Base-by-base conservation (phyloP, 2,329 filamentous ascomycete species). In the Fusarium piperis region DNA sequence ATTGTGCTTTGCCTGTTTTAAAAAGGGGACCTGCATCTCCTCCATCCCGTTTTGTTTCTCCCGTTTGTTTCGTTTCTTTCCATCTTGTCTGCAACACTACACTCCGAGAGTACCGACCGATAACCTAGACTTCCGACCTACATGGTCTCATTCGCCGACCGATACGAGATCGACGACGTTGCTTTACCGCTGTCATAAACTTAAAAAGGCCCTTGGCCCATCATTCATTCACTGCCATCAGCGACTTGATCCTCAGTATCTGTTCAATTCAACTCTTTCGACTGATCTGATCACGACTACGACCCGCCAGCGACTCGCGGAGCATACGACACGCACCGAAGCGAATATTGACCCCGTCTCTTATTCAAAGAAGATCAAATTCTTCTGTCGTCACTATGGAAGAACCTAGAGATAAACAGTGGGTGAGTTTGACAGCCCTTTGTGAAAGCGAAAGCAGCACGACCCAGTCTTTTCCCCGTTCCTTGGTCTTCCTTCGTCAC, bases 321-420 rank as follows among this genome's bases (percentile, higher is more conserved):
- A 38, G 13, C 20, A 28, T 30, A 33, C n/a, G 35, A 30, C 23
- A 23, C 28, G 26, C 23, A 15, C 35, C 53, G 12, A 39, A 23
- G 33, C 52, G 35, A 41, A 41, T 66, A n/a, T 16, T 18, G 28
- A 33, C 59, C 18, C 18, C 44, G 8, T 13, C 62, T 38, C 36
- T 41, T 46, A 35, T 57, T 59, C 33, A 46, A 36, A 52, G 26
- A 36, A 52, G 26, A 57, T 66, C 44, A 65, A 58, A 51, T 23
- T 28, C 32, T 48, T 30, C 44, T 56, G 59, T 55, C 62, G 62
- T 57, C 46, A 67, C 64, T 30, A 76, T 72, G 73, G 70, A 65
- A 30, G 70, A 72, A 74, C 78, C 64, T 75, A 78, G 63, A 33
- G 84, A 86, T 76, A 87, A 88, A 79, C 80, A 85, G 71, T 87